Evolutionary conservation across 1,139 yeast species (phyloP), one percentile per base, ranked within the genome.

Genomic region (Torulaspora globosa): DNA sequence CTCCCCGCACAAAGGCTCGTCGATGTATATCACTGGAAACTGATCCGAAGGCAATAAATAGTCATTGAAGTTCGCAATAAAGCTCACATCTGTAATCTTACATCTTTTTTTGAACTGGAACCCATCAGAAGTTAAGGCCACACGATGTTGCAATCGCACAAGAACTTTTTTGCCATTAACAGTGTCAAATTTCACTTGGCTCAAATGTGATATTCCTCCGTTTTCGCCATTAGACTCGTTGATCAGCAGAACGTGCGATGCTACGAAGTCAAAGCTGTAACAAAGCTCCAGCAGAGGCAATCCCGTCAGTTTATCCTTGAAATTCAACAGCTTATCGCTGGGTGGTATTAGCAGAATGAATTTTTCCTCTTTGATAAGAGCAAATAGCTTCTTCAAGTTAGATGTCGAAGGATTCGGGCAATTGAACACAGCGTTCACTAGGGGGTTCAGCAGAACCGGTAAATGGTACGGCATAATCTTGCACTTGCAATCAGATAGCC

Each of bases 371-470:
- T 33, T 57, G 57, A 57, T 69, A 70, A 32, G 69, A 66, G 43
- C 72, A 63, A 66, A 68, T 7, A 81, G 68, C 34, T 72, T 74
- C 50, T 73, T 76, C 49, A 82, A 66, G 2, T 80, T 77, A 0
- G 80, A 69, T 34, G 72, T 74, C 6, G 67, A 56, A 8, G 82
- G 77, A 43, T 76, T 71, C 2, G 84, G 83, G 56, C 81, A 79
- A 65, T 84, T 82, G 70, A 85, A 84, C 23, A 85, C 64, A 45
- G 81, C 73, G 65, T 84, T 82, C 43, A 85, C 70, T 36, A 82
- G 68, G 5, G 92, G 90, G 57, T 85, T 84, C 48, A 77, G 67
- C 41, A 82, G 70, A 11, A 66, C 55, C 1, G 76, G 74, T 12
- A 68, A 59, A 46, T 69, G 69, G 44, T 65, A 66, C 18, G 68